Base-by-base conservation (phyloP, 352 stramenopile species). In the Thalassiosira livingstoniorum region DNA sequence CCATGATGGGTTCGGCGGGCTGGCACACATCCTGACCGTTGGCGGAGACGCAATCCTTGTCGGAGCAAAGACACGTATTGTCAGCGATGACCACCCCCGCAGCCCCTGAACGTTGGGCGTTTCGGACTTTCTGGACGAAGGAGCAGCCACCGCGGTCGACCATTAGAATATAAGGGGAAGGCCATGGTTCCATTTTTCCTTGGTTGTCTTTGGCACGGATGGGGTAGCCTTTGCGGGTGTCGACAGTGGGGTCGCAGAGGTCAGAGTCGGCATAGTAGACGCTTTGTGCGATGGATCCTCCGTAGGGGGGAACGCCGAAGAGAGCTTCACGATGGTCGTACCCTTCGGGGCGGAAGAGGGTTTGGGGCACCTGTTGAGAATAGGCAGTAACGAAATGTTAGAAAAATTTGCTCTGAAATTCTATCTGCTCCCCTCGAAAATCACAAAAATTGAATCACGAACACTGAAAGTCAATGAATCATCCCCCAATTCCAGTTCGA, bases 261-360 rank as follows among this genome's bases (percentile, higher is more conserved):
- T 97, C 94, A 34, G 92, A 94, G 79, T 98, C 93, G 34, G 90
- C 82, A 64, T 95, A 95, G 53, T 92, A 94, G 10, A 96, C 75
- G 51, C 83, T 88, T 79, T 95, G 86, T n/a, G 82, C 67, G 54
- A 95, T 90, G 23, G 87, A 91, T 43, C 76, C 87, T 47, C 94
- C 94, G 88, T 99, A 99, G 51, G 94, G 93, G 3, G 97, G 97
- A 73, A 98, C 97, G 29, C 97, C 97, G 84, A 99, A 99, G 34
- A 99, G 91, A 66, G 97, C 97, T 67, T 99, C 97, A 79, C 98
- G 97, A 91, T 99, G 97, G 72, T 96, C 92, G 82, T 99, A 99
- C 64, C 97, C 97, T 42, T 78, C 81, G 11, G 72, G 57, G 72
- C 88, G 87, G 53, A 81, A 84, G 23, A 94, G 88, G 51, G 61